A percentile compares a stretch with the other conserved stretches of the same genome.
phyloP scores from a whole-genome alignment of 202 grass and related monocot genomes.

The Zizania palustris region DNA sequence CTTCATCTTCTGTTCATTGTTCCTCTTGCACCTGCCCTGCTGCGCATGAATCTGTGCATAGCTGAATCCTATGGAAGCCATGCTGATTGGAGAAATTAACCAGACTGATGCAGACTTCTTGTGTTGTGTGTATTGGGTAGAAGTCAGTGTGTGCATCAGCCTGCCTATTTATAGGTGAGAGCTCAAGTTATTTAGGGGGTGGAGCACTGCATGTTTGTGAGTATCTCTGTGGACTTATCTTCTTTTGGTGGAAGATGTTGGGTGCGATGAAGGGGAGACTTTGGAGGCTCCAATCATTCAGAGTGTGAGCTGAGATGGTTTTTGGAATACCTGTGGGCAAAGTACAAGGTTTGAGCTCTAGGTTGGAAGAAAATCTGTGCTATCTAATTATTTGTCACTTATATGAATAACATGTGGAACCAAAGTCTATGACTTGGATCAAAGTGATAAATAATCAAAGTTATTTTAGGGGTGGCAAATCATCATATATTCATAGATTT shows the following conservation, averaged over 20 bases:
- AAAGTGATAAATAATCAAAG: no score
- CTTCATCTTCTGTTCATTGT: slow-evolving; percentile 23
- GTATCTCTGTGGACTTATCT: slow-evolving; percentile 30
- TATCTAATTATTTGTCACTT: no score
- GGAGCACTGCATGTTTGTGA: not conserved
- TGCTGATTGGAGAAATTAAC: not conserved
- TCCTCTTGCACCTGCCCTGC: slow-evolving; percentile 42
- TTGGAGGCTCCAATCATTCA: not conserved
- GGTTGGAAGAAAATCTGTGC: not conserved
- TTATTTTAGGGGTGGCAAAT: no score
- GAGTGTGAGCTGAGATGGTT: not conserved
- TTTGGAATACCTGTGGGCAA: slow-evolving; percentile 22
- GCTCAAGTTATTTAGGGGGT: slow-evolving; percentile 24
- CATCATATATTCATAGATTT: no score
- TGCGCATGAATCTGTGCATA: slow-evolving; percentile 62
- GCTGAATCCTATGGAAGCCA: slow-evolving; percentile 60
- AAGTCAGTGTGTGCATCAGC: not conserved
- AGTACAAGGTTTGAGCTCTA: not conserved
- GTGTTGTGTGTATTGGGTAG: not conserved
- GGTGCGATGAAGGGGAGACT: slow-evolving; percentile 8
- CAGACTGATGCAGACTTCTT: slow-evolving; percentile 13
- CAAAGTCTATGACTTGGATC: no score
- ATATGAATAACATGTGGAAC: no score
- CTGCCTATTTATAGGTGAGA: slow-evolving; percentile 36
- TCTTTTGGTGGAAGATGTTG: not conserved